These are phyloP conservation scores for Aureobasidium sp. DNA, from an alignment of 2,329 filamentous ascomycete genomes.

Conservation along the genomic window DNA sequence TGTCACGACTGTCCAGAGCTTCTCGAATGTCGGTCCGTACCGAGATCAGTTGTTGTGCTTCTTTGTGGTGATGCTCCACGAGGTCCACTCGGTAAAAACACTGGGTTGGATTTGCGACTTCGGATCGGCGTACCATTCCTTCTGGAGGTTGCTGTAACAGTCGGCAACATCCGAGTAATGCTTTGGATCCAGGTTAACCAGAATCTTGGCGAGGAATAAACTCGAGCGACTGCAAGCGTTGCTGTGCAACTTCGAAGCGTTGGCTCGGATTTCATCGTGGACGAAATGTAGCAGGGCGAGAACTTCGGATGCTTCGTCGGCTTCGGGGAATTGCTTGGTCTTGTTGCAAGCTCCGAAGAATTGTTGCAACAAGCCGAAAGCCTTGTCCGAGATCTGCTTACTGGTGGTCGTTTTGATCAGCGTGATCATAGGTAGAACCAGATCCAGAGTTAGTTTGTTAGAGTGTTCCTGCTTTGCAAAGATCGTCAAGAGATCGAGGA, in stretches of 20 bases:
- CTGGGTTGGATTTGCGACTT: constrained; percentile 33
- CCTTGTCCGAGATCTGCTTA: constrained; percentile 67
- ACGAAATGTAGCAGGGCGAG: constrained; percentile 56
- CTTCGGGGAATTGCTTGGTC: constrained; percentile 36
- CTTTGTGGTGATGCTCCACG: constrained; percentile 30
- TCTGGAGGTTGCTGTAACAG: constrained; percentile 36
- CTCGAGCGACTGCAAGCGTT: constrained; percentile 67
- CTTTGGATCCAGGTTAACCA: constrained; percentile 42
- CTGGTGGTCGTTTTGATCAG: constrained; percentile 68
- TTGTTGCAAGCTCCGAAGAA: constrained; percentile 58
- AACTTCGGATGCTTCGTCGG: constrained; percentile 36
- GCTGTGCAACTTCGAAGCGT: constrained; percentile 60
- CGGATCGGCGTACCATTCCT: constrained; percentile 34
- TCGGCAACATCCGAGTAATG: constrained; percentile 31
- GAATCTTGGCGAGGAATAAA: constrained; percentile 55
- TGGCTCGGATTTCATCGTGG: constrained; percentile 58
- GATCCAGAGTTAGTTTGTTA: constrained; percentile 56
- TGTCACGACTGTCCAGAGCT: background rate
- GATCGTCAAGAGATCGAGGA: constrained; percentile 78
- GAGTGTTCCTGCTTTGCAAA: constrained; percentile 73
- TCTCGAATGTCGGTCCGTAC: constrained; percentile 4
- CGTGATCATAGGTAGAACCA: constrained; percentile 68
- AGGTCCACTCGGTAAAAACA: constrained; percentile 40
- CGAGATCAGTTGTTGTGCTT: constrained; percentile 15
- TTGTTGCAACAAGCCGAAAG: constrained; percentile 60